These are phyloP conservation scores for Cyclocybe cylindracea DNA, from an alignment of 768 basidiomycete genomes.

Conservation along the genomic window DNA sequence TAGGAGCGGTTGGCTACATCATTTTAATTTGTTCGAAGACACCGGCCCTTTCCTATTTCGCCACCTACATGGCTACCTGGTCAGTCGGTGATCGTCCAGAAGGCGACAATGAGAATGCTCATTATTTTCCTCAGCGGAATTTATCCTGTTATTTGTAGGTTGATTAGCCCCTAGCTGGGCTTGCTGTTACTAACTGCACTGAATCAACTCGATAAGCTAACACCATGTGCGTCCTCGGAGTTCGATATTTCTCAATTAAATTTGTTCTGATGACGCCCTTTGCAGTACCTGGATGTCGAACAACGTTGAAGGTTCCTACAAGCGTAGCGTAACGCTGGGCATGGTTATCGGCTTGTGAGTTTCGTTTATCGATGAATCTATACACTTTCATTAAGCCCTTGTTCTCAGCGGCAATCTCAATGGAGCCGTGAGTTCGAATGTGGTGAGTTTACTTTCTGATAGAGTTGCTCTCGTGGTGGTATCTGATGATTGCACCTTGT, in stretches of 20 bases:
- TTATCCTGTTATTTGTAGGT: slow-evolving; percentile 70
- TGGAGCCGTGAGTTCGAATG: slow-evolving; percentile 76
- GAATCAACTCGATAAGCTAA: slow-evolving; percentile 43
- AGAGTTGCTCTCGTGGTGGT: not conserved
- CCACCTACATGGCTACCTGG: slow-evolving; percentile 71
- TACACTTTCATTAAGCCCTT: not conserved
- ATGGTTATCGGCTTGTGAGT: slow-evolving; percentile 68
- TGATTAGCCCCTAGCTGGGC: not conserved
- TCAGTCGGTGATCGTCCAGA: slow-evolving; percentile 26
- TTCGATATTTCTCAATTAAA: not conserved
- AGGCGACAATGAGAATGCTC: no score
- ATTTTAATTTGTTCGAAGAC: slow-evolving; percentile 65
- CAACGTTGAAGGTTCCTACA: slow-evolving; percentile 76
- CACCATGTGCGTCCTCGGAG: slow-evolving; percentile 43
- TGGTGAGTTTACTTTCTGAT: slow-evolving; percentile 45
- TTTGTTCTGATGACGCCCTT: not conserved
- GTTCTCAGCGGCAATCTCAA: slow-evolving; percentile 64
- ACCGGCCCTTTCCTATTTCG: slow-evolving; percentile 69
- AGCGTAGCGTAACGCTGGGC: slow-evolving; percentile 69
- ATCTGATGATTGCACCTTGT: slow-evolving; percentile 1
- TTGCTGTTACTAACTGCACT: not conserved
- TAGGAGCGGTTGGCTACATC: slow-evolving; percentile 66
- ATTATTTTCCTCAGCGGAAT: slow-evolving; percentile 52
- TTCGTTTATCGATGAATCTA: not conserved
- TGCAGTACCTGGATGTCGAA: slow-evolving; percentile 60